A percentile compares a stretch with the other conserved stretches of the same genome.
Conservation (phyloP, 352 stramenopile genomes). For the Elongisporangium senticosum region DNA sequence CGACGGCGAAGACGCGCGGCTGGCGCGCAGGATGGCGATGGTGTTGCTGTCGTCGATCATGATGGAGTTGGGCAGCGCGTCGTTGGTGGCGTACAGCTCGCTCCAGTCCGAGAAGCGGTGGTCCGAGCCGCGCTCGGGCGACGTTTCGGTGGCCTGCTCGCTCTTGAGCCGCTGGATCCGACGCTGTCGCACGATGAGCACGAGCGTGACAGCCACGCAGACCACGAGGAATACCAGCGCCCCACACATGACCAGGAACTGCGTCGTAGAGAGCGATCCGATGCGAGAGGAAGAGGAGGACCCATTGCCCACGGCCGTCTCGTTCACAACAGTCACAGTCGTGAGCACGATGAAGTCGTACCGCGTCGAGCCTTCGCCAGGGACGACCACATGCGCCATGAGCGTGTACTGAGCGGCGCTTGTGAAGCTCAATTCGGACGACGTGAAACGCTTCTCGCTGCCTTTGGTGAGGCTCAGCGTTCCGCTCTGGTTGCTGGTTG, state of each 20-base stretch:
- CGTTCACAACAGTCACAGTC: slow-evolving; percentile 5
- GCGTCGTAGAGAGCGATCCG: slow-evolving; percentile 12
- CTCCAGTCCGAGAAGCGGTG: slow-evolving; percentile 39
- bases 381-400: slow-evolving; percentile 29
- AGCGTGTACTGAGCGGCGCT: slow-evolving; percentile 19
- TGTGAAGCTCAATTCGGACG: slow-evolving; percentile 18
- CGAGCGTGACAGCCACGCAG: slow-evolving; percentile 11
- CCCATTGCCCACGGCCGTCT: background rate
- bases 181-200: slow-evolving; percentile 10
- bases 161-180: slow-evolving; percentile 5
- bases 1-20: slow-evolving; percentile 25
- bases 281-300: background rate
- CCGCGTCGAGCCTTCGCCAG: slow-evolving; percentile 8
- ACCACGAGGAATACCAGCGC: slow-evolving; percentile 18
- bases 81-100: slow-evolving; percentile 37
- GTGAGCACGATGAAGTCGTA: slow-evolving; percentile 32
- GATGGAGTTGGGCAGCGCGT: slow-evolving; percentile 26
- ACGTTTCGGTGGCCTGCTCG: slow-evolving; percentile 2
- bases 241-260: slow-evolving; percentile 18
- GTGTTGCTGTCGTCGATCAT: slow-evolving; percentile 32
- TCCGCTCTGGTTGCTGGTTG: slow-evolving; percentile 16
- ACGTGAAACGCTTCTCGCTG: slow-evolving; percentile 5
- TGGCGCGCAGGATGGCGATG: slow-evolving; percentile 44
- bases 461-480: slow-evolving; percentile 13
- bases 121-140: slow-evolving; percentile 16